Evolutionary conservation across 164 flowering plant genomes (phyloP), one percentile per base, ranked within the genome.

Genomic region (Dillenia suffruticosa): DNA sequence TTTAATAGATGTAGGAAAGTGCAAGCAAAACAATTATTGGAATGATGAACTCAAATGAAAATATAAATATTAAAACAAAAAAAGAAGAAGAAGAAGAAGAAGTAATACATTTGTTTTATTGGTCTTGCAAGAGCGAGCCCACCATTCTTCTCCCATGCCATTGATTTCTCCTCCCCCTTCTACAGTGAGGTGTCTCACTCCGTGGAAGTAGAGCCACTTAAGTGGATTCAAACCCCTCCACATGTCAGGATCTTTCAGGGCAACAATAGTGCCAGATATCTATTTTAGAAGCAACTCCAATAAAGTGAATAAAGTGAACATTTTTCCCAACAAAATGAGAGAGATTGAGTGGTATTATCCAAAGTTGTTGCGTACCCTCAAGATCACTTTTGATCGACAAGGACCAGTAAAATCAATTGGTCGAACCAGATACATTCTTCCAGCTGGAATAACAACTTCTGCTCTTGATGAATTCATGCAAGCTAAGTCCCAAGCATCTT

Each of bases 91-190:
- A 16, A 32, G 11, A 51, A 8, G 17, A 54, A 14, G 48, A 11
- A 51, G 43, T 12, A 62, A 43, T 83, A 95, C 99, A 65, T 82
- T 84, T 46, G 82, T 71, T 40, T 14, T 16, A 64, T 89, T 85
- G 54, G 43, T 73, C 81, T 95, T 95, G 86, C 99, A 95, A 46
- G 96, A 94, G 44, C 65, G 71, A 40, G 72, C 77, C 99, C 99
- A 95, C 99, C 99, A 95, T 78, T 81, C 63, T 57, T 74, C 69
- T 66, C 99, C 99, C 93, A 72, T 89, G 14, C 99, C 99, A 64
- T 89, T 73, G 57, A 95, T 76, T 15, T 63, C 73, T 15, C 97
- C 96, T 55, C 84, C 84, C 9, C 97, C 97, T 64, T 82, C 83
- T 3, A 95, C 62, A 5, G 76, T 77, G 44, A 95, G 83, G 65